Evolutionary conservation across 2,329 filamentous ascomycete species (phyloP).

Genomic region (Aureobasidium sp.): DNA sequence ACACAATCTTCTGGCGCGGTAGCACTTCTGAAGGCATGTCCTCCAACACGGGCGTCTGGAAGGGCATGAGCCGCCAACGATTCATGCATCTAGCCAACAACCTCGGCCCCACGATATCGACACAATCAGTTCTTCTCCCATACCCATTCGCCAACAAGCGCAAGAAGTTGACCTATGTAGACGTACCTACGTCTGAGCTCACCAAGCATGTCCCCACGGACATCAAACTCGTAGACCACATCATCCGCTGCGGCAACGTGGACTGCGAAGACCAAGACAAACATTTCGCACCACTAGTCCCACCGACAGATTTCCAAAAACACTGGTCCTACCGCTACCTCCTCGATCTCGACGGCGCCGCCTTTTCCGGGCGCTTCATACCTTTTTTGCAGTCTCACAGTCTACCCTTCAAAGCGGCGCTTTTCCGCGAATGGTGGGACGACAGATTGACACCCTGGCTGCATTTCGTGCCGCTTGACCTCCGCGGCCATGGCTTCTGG

Average conservation of each 20-base stretch:
- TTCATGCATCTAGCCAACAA: constrained; percentile 63
- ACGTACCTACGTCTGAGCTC: constrained; percentile 47
- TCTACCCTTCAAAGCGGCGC: constrained; percentile 62
- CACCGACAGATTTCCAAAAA: constrained; percentile 45
- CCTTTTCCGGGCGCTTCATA: constrained; percentile 60
- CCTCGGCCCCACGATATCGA: constrained; percentile 42
- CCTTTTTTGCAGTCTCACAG: constrained; percentile 59
- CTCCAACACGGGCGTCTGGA: constrained; percentile 50
- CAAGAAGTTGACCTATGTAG: constrained; percentile 49
- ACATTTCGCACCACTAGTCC: constrained; percentile 45
- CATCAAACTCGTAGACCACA: constrained; percentile 53
- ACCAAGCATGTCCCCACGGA: constrained; percentile 49
- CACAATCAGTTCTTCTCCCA: constrained; percentile 53
- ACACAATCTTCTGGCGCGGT: constrained; percentile 69
- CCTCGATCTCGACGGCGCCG: constrained; percentile 62
- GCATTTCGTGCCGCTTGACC: constrained; percentile 73
- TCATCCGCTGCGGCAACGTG: constrained; percentile 47
- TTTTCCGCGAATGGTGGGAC: constrained; percentile 76
- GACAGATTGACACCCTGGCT: constrained; percentile 67
- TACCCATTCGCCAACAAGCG: constrained; percentile 28
- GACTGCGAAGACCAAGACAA: constrained; percentile 48
- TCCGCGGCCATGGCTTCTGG: constrained; percentile 66
- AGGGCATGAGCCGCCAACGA: constrained; percentile 62
- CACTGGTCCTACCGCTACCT: constrained; percentile 64
- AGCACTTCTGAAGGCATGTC: constrained; percentile 51